Evolutionary conservation across 2,329 filamentous ascomycete species (phyloP).

Genomic region (Sporothrix pseudoabietina): DNA sequence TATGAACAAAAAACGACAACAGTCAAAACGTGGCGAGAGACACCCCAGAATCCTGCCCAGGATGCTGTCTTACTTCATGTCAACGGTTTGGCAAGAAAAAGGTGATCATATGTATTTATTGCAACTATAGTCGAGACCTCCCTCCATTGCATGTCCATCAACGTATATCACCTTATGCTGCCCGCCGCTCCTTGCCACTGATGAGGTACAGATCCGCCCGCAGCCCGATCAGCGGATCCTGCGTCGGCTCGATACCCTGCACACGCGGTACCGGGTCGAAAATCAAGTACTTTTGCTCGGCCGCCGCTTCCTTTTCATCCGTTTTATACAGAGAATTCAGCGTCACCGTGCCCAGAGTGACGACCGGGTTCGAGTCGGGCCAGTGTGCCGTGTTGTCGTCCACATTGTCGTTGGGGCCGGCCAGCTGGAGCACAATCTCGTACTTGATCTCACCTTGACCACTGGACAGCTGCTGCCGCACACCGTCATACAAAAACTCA

Average conservation of each 20-base stretch:
- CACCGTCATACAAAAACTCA: conserved; percentile 54
- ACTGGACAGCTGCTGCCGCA: conserved; percentile 44
- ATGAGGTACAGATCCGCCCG: conserved; percentile 59
- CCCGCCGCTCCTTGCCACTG: conserved; percentile 56
- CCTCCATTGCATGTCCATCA: not conserved
- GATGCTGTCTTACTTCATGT: not conserved
- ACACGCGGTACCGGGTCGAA: conserved; percentile 63
- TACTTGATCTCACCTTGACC: conserved; percentile 43
- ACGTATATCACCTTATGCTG: conserved; percentile 39
- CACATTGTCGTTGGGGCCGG: conserved; percentile 37
- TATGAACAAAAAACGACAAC: not conserved
- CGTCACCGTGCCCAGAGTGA: conserved; percentile 54
- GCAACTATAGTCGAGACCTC: not conserved
- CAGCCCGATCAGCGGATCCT: conserved; percentile 59
- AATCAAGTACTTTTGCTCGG: conserved; percentile 55
- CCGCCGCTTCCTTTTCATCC: conserved; percentile 47
- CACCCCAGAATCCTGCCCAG: not conserved
- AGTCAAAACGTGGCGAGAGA: not conserved
- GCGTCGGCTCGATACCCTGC: conserved; percentile 54
- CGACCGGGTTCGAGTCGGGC: conserved; percentile 59
- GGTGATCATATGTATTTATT: too few species aligned
- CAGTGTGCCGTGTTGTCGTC: conserved; percentile 45
- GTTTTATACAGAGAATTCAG: conserved; percentile 46
- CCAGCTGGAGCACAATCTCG: conserved; percentile 53
- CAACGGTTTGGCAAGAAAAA: not conserved